phyloP scores from a whole-genome alignment of 371 early-diverging fungal genomes.

The Circinella umbellata region DNA sequence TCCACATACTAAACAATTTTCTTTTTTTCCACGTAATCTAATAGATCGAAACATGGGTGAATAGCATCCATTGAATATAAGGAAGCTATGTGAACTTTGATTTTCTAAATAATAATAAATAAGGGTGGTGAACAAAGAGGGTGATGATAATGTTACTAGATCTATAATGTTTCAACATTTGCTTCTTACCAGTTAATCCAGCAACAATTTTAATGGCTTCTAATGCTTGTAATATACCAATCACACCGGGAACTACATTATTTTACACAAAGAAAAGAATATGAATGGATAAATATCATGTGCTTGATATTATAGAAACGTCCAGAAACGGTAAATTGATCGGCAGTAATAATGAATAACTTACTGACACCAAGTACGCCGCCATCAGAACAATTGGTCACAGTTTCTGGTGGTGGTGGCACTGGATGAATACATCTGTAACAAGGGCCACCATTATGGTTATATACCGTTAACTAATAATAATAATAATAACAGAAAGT shows the following conservation, averaged over 20 bases:
- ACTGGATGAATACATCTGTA: slow-evolving; percentile 97
- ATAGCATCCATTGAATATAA: slow-evolving; percentile 78
- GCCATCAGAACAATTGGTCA: slow-evolving; percentile 93
- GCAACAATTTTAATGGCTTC: slow-evolving; percentile 91
- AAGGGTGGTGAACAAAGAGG: no score
- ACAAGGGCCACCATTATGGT: slow-evolving; percentile 90
- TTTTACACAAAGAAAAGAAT: no score
- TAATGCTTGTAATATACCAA: slow-evolving; percentile 95
- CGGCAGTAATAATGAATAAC: slow-evolving; percentile 10
- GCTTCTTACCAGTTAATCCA: slow-evolving; percentile 32
- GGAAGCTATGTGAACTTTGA: slow-evolving; percentile 66
- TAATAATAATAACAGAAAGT: not conserved
- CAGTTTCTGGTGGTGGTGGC: slow-evolving; percentile 88
- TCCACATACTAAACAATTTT: slow-evolving; percentile 87
- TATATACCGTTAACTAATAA: slow-evolving; percentile 80
- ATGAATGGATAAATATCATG: no score
- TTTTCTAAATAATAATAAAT: slow-evolving; percentile 8
- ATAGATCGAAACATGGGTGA: slow-evolving; percentile 83
- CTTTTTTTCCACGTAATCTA: slow-evolving; percentile 71
- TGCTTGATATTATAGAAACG: not conserved
- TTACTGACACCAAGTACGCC: slow-evolving; percentile 96
- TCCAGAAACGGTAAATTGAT: not conserved
- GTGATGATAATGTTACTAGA: no score
- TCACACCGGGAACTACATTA: slow-evolving; percentile 85
- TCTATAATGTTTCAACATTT: not conserved